Base-by-base conservation (phyloP, 2,329 filamentous ascomycete species). In the Aspergillus brunneoviolaceus region DNA sequence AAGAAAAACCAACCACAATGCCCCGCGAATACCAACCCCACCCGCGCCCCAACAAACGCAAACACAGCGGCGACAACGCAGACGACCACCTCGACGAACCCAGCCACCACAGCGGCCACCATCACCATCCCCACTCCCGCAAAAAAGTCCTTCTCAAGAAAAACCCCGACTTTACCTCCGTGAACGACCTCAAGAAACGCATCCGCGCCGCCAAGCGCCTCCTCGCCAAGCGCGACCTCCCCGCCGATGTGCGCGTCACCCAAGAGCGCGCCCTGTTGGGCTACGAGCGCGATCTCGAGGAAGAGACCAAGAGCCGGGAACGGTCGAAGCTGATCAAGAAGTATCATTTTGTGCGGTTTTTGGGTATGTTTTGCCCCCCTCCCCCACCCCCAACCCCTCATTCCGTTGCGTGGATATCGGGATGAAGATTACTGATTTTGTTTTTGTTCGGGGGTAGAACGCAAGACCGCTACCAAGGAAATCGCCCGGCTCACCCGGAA, bases 271-370 rank as follows among this genome's bases (percentile, higher is more conserved):
- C 85, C 52, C 70, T 88, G 25, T 78, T 78, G 58, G 82, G 81
- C 1, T 84, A 84, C 58, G 77, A 85, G 67, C 80, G 81, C 55
- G 86, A 88, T 63, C 71, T 88, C 55, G 77, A 75, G 16, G 77
- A 81, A 25, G 78, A 80, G 58, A 77, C 80, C 58, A 71, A 73
- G 25, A 80, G 82, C 56, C 79, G 83, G 65, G 75, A 81, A 65
- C 78, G 80, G 65, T 79, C 78, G 51, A 81, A 83, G 61, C 82
- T 87, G 76, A 86, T 88, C 60, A 79, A 79, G 60, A 83, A 81
- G 69, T 89, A 87, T 69, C 86, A 88, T 69, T 87, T 87, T 74
- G 81, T 88, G n/a, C 76, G 86, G n/a, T 89, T 88, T 69, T 81
- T 88, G 62, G 86, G 77, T 79, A 69, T 45, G 70, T 23, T 23